Base-by-base conservation (phyloP, 129 eudicot species). In the Chrysanthemum seticuspe region DNA sequence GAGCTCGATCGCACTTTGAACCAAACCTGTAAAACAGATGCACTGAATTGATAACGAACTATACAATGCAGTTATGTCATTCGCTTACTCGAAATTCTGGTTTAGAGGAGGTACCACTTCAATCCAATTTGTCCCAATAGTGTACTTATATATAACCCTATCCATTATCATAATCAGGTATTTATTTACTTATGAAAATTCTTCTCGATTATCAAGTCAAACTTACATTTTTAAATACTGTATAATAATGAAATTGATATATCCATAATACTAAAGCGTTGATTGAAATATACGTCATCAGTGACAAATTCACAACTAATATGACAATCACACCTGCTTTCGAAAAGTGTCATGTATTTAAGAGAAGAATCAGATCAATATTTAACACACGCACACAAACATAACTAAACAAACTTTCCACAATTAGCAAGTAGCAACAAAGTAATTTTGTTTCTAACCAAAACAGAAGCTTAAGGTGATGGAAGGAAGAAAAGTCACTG, bases 401-500 rank as follows among this genome's bases (percentile, higher is more conserved):
- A 5, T 34, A 34, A 34, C 7, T 34, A 34, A 34, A 31, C 40
- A 4, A 21, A n/a, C 53, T 29, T 62, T 50, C 23, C 21, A 11
- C 48, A 25, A 45, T 72, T n/a, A n/a, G n/a, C n/a, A n/a, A n/a
- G n/a, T 13, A 71, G 51, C 72, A 71, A 63, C 53, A 71, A 2
- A 63, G 34, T 64, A 10, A 62, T 19, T 23, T 15, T 63, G 40
- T 44, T 62, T 45, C 51, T 57, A 51, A 45, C 69, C 34, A 69
- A 74, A 60, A n/a, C 52, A 75, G 67, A 68, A 66, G 65, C 9
- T 52, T 19, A 76, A 74, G 48, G 27, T 66, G 19, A 85, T 86
- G 87, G 88, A 76, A 62, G 92, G 88, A 82, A 84, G 77, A 74
- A 79, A 75, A 79, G 85, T 78, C 10, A 70, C 50, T n/a, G 88